Percentiles rank a stretch among this genome's conserved stretches.
These are phyloP conservation scores for Colletotrichum eremochloae DNA, from an alignment of 2,329 filamentous ascomycete species.

Conservation along the genomic window DNA sequence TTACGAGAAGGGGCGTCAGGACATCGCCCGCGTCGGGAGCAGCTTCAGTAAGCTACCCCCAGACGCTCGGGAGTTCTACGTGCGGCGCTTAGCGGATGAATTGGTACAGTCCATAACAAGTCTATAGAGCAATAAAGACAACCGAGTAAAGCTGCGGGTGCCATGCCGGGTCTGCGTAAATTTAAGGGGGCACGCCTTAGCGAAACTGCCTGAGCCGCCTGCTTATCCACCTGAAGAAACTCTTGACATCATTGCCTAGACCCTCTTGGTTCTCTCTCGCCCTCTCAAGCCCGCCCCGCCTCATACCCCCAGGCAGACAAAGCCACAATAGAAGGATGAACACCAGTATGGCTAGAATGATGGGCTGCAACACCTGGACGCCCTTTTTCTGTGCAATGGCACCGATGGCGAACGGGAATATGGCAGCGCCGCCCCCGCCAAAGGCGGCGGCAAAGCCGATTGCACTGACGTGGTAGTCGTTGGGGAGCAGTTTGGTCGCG, in stretches of 20 bases:
- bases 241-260: slow-evolving; percentile 52
- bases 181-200: neutral
- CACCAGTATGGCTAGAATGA: slow-evolving; percentile 63
- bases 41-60: slow-evolving; percentile 74
- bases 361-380: slow-evolving; percentile 69
- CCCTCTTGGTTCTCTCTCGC: slow-evolving; percentile 54
- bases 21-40: slow-evolving; percentile 75
- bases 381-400: slow-evolving; percentile 73
- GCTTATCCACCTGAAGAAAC: neutral
- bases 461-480: slow-evolving; percentile 80
- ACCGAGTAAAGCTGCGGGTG: neutral
- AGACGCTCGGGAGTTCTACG: slow-evolving; percentile 80
- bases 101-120: slow-evolving; percentile 53
- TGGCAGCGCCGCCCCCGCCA: slow-evolving; percentile 78
- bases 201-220: too few relatives aligned
- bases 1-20: slow-evolving; percentile 84
- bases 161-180: neutral
- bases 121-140: slow-evolving; percentile 11
- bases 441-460: slow-evolving; percentile 86
- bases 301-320: slow-evolving; percentile 56
- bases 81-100: slow-evolving; percentile 79
- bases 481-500: slow-evolving; percentile 80
- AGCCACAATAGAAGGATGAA: slow-evolving; percentile 62
- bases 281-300: slow-evolving; percentile 56
- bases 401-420: slow-evolving; percentile 76